Base-by-base conservation (phyloP, 192 early-diverging fungal species). In the Podochytrium sp. region DNA sequence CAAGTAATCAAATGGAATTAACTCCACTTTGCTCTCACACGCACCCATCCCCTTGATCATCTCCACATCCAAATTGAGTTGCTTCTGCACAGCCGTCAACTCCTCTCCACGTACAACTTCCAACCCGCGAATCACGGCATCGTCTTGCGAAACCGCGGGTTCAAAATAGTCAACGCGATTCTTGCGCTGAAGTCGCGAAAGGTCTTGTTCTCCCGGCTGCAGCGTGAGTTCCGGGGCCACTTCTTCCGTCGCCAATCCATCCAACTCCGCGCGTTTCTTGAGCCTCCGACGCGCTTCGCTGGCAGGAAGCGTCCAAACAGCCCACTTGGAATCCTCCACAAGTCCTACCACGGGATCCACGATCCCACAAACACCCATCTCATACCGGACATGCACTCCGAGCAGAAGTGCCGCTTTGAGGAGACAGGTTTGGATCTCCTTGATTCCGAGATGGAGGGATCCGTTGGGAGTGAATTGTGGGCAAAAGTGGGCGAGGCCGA, bases 131-230 rank as follows among this genome's bases (percentile, higher is more conserved):
- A 60, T 6, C 38, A 84, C 68, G 40, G 73, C 82, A 4, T 79
- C 82, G 34, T 79, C 75, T 34, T 63, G 5, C 0, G 77, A 79
- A 27, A 51, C 2, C 3, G 79, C 74, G 25, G 60, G 65, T 43
- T 84, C 78, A 34, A 78, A 53, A 40, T 55, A 84, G 66, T 84
- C 76, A 2, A 80, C 79, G 27, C 67, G 61, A 49, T 51, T 73
- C 33, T 52, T 29, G 51, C 61, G 57, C 57, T 80, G 65, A 6
- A 77, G 23, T 40, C 67, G 18, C n/a, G 43, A 40, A 4, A 65
- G 32, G 40, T 83, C 71, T 12, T 59, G 57, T 30, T 73, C 71
- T n/a, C 60, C 68, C 18, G 74, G 74, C 40, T 64, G 63, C 43
- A 83, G 30, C 20, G 76, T 59, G 29, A 83, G 52, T 56, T 80